Evolutionary conservation across 2,329 filamentous ascomycete species (phyloP).

Genomic region (Fusarium multiceps): DNA sequence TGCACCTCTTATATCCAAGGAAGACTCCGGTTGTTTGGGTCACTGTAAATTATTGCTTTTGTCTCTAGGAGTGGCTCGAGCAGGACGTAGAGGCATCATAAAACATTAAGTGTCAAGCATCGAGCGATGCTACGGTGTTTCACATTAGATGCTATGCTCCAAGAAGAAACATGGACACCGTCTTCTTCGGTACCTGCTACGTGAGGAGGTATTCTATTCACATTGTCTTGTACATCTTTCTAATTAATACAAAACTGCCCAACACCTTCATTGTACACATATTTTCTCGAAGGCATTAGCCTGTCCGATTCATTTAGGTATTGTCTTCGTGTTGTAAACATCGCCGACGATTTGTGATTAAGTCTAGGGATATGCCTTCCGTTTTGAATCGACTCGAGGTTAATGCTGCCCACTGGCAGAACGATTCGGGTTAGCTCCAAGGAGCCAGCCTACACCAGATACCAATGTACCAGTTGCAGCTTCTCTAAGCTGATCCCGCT

Average conservation of each 20-base stretch:
- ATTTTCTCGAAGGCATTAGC: neutral
- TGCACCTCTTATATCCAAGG: neutral
- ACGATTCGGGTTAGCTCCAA: conserved; percentile 62
- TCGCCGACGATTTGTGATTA: neutral
- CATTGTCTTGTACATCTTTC: neutral
- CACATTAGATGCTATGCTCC: neutral
- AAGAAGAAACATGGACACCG: neutral
- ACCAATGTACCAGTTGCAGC: conserved; percentile 75
- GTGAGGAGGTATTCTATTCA: neutral
- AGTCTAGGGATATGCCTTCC: neutral
- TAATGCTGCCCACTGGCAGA: conserved; percentile 24
- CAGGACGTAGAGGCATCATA: neutral
- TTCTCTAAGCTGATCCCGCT: conserved; percentile 76
- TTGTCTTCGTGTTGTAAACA: neutral
- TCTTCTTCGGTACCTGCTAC: neutral
- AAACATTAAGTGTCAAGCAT: conserved; percentile 12
- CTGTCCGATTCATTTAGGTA: neutral
- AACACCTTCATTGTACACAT: neutral
- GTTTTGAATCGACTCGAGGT: neutral
- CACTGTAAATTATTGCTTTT: neutral
- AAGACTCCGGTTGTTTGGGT: neutral
- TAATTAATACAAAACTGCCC: neutral
- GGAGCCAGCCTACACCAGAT: conserved; percentile 74
- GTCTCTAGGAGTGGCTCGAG: neutral
- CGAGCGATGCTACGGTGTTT: conserved; percentile 15